Evolutionary conservation across 495 filamentous ascomycete genomes (phyloP).

Genomic region (Podospora tetraspora): DNA sequence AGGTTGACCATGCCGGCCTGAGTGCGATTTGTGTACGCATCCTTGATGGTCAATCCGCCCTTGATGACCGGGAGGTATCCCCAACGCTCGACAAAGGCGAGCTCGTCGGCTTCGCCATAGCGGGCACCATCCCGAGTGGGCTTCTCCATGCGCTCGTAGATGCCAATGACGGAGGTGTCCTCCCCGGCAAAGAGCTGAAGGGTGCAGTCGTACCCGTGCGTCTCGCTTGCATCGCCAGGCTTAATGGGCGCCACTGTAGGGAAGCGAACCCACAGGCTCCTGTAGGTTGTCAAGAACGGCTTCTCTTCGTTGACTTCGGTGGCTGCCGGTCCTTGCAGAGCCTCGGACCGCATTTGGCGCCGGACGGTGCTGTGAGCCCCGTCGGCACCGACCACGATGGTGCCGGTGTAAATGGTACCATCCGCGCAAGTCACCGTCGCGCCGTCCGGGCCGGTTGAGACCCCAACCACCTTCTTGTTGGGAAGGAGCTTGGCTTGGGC

Average conservation of each 20-base stretch:
- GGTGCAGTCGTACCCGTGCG: constrained; percentile 17
- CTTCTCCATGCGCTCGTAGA: constrained; percentile 40
- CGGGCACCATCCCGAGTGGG: constrained; percentile 35
- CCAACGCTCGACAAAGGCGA: constrained; percentile 20
- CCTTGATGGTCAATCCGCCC: constrained; percentile 24
- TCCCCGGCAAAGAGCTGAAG: constrained; percentile 24
- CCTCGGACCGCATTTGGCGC: constrained; percentile 35
- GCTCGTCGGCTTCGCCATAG: constrained; percentile 36
- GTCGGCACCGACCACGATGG: constrained; percentile 48
- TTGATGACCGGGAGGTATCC: constrained; percentile 30
- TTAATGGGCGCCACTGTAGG: not conserved
- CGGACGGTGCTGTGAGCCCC: constrained; percentile 44
- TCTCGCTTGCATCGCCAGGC: constrained; percentile 10
- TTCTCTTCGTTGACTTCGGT: constrained; percentile 49
- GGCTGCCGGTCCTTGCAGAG: constrained; percentile 35
- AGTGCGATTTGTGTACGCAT: constrained; percentile 29
- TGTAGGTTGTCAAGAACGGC: constrained; percentile 34
- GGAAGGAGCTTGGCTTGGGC: constrained; percentile 26
- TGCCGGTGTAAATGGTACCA: constrained; percentile 36
- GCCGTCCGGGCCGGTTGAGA: constrained; percentile 16
- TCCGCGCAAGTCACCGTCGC: constrained; percentile 32
- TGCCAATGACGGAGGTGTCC: constrained; percentile 32
- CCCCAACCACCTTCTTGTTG: constrained; percentile 26
- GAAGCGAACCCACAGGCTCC: constrained; percentile 11
- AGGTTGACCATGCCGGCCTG: constrained; percentile 26